Evolutionary conservation across 768 basidiomycete species (phyloP).

Genomic region (Thelephora ganbajun): DNA sequence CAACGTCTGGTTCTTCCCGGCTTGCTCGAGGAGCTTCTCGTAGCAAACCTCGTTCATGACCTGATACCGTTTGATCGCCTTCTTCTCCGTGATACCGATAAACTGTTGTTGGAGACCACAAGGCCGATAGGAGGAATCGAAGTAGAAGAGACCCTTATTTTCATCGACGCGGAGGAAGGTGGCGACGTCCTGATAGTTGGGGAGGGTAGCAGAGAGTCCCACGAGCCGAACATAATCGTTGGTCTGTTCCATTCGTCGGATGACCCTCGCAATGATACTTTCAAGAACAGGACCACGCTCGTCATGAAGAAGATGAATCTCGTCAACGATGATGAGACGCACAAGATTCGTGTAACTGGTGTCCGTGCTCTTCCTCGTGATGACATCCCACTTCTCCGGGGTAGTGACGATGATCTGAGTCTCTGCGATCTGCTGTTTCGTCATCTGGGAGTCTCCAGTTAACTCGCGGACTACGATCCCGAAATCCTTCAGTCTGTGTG

Average conservation of each 20-base stretch:
- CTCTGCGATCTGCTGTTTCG: conserved; percentile 91
- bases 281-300: conserved; percentile 97
- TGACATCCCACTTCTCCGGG: conserved; percentile 99
- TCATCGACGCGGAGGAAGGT: conserved; percentile 92
- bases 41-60: conserved; percentile 99
- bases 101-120: conserved; percentile 95
- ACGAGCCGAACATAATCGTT: conserved; percentile 87
- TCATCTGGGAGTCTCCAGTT: conserved; percentile 96
- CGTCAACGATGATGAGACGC: conserved; percentile 92
- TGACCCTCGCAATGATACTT: conserved; percentile 78
- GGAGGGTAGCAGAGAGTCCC: conserved; percentile 93
- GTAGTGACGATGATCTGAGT: conserved; percentile 98
- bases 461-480: conserved; percentile 88
- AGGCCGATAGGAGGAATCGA: conserved; percentile 87
- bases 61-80: conserved; percentile 96
- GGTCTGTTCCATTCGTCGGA: conserved; percentile 90
- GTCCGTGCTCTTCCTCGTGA: conserved; percentile 95
- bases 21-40: conserved; percentile 93
- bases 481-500: conserved; percentile 49
- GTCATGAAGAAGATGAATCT: conserved; percentile 94
- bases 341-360: conserved; percentile 96
- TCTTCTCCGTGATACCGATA: conserved; percentile 96
- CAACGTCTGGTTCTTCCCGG: conserved; percentile 79
- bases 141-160: conserved; percentile 89
- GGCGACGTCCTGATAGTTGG: conserved; percentile 96